Base-by-base conservation (phyloP, 257 asterid genomes). In the Rehmannia glutinosa region DNA sequence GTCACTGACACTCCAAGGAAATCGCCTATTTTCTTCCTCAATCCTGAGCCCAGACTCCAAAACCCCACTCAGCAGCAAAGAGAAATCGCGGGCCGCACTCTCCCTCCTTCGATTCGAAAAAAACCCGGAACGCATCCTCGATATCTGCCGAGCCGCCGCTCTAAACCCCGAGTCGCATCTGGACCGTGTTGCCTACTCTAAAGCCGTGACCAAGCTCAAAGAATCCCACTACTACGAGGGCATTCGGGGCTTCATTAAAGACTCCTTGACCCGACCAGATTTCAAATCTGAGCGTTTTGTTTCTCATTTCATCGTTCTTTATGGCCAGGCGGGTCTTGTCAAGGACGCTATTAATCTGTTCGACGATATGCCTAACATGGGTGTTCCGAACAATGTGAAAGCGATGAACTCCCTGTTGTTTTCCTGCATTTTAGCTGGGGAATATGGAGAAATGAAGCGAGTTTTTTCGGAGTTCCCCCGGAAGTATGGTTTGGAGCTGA, bases 91-190 rank as follows among this genome's bases (percentile, higher is more conserved):
- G 23, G 88, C 95, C 67, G 96, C 97, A 6, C 81, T 93, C 62
- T 71, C 83, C 32, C 95, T 90, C 66, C 90, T 93, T 71, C 86
- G 77, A n/a, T 67, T 80, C 62, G 98, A 93, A 76, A 75, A 78
- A 7, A 81, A 93, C 77, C 98, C 98, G 1, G 92, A 90, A 63
- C 90, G 87, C 23, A 82, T 93, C 64, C 79, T 93, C 73, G 87
- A 85, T 0, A 88, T 93, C 73, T 93, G 97, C 85, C 83, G 94
- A 17, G 90, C 96, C 52, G 96, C 99, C 45, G 71, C 90, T 24
- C 82, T 90, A 5, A 86, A 84, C 2, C 95, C 98, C 8, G 87
- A 76, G 8, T 68, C 83, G 0, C 93, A 84, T 36, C 80, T 86
- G 58, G 97, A 92, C 52, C 93, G 98, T 10, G 21, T 75, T 5